Base-by-base conservation (phyloP, 108 stramenopile species). In the Cyclotella sp. region DNA sequence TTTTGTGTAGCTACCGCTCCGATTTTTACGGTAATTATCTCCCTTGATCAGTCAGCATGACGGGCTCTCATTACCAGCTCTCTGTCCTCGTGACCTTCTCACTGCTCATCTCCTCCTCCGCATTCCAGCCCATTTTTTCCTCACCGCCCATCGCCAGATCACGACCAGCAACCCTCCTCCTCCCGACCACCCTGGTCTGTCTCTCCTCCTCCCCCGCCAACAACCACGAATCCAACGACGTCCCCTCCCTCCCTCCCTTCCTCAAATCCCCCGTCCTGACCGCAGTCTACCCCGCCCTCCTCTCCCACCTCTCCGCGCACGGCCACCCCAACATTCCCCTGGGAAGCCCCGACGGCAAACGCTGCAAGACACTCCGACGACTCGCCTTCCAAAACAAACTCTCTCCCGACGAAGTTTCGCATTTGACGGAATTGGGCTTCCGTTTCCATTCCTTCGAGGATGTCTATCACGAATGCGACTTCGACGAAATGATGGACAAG, bases 281-380 rank as follows among this genome's bases (percentile, higher is more conserved):
- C 15, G 86, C 87, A 69, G 86, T 88, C n/a, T 87, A 87, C 60
- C 88, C 85, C 10, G 76, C 80, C 9, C 67, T 93, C 30, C 54
- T 93, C 0, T 54, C 76, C 51, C 81, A 86, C 64, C 77, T 74
- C n/a, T 66, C 81, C 26, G 43, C 75, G 55, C 89, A 89, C 65
- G 89, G 93, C 34, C 79, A 94, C 60, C 89, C 91, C 27, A 94
- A 94, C 60, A 94, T 94, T 69, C 93, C 93, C 0, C 65, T 91
- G 13, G 90, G 89, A 34, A 79, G 77, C 13, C 46, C 60, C 11
- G 91, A 89, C 43, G 93, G 93, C 5, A 83, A 83, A 40, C 74
- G 81, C 27, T 94, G 93, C 62, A 69, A 88, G 66, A 85, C 85
- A 21, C 62, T 94, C 26, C 86, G 93, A 54, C 60, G 90, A 47